Base-by-base conservation (phyloP, 2,329 filamentous ascomycete genomes). In the Hypoxylon sp. region DNA sequence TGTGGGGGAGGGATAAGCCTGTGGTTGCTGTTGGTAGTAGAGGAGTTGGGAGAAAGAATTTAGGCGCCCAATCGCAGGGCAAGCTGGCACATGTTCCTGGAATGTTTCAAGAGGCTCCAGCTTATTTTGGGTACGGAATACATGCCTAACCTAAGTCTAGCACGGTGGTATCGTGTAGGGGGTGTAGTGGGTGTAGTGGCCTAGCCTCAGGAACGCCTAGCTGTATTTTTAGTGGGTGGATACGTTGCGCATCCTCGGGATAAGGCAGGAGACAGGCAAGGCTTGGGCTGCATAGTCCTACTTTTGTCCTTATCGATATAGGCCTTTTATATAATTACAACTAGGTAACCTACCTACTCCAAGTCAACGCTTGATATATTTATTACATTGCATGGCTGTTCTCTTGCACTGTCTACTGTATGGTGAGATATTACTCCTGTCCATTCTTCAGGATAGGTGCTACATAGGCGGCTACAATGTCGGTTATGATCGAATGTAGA, bases 101-200 rank as follows among this genome's bases (percentile, higher is more conserved):
- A 67, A 67, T 65, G 65, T 67, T 67, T 67, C 65, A 67, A 64
- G 54, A 61, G 37, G 41, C 55, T 62, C 51, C 55, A 56, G 47
- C 55, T 44, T 67, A 53, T 52, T 62, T 54, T 47, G 49, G 17
- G 22, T 28, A 10, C 6, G 13, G 2, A n/a, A n/a, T 34, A 10
- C 15, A 34, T 15, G 32, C 22, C 7, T 47, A 47, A 6, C 30
- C 26, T 28, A 32, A 2, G 41, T 11, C 5, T 13, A 20, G 41
- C 19, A 44, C 20, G 11, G 41, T 20, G 41, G 41, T 44, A 44
- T 17, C 5, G 4, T 24, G 43, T 46, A 17, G 19, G 15, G n/a
- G n/a, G n/a, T n/a, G n/a, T n/a, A n/a, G n/a, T n/a, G n/a, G n/a
- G n/a, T n/a, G n/a, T n/a, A n/a, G n/a, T n/a, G n/a, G 22, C 43